Percentiles rank a stretch among this genome's conserved stretches.
phyloP scores from a whole-genome alignment of 2,329 filamentous ascomycete genomes.

The Xylariales sp. region DNA sequence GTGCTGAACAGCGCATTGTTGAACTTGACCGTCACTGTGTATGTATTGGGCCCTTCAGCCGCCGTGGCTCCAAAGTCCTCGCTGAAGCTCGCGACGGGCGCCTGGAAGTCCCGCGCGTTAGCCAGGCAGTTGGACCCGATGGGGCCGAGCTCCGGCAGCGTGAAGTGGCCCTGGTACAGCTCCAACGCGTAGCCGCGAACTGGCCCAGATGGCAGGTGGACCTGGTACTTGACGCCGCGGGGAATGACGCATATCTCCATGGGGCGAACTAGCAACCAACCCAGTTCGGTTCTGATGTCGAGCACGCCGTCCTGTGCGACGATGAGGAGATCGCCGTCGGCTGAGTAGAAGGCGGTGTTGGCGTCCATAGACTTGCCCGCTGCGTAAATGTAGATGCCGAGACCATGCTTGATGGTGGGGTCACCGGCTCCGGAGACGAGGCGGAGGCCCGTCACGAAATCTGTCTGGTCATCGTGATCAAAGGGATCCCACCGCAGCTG shows the following conservation, averaged over 20 bases:
- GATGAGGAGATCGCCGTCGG: conserved; percentile 66
- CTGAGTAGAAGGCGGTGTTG: conserved; percentile 70
- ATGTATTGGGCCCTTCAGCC: conserved; percentile 24
- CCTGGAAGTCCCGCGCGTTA: conserved; percentile 62
- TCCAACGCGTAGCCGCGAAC: conserved; percentile 63
- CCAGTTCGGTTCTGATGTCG: conserved; percentile 64
- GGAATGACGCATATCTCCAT: conserved; percentile 67
- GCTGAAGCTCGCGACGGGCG: conserved; percentile 56
- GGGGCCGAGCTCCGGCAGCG: conserved; percentile 58
- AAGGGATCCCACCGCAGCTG: conserved; percentile 82
- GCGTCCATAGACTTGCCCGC: conserved; percentile 67
- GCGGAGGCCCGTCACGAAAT: conserved; percentile 48
- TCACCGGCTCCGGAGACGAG: conserved; percentile 70
- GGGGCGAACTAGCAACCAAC: conserved; percentile 59
- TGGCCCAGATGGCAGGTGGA: conserved; percentile 39
- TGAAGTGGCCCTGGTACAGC: conserved; percentile 57
- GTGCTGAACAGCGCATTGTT: conserved; percentile 59
- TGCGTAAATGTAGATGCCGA: conserved; percentile 69
- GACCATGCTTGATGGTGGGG: conserved; percentile 64
- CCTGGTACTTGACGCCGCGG: conserved; percentile 60
- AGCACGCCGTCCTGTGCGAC: conserved; percentile 62
- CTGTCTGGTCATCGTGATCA: conserved; percentile 57
- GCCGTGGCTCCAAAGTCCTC: conserved; percentile 38
- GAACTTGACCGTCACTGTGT: conserved; percentile 54
- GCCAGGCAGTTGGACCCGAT: conserved; percentile 61